Evolutionary conservation across 2,329 filamentous ascomycete species (phyloP), one percentile per base, ranked within the genome.

Genomic region (Fusarium tuaranense): DNA sequence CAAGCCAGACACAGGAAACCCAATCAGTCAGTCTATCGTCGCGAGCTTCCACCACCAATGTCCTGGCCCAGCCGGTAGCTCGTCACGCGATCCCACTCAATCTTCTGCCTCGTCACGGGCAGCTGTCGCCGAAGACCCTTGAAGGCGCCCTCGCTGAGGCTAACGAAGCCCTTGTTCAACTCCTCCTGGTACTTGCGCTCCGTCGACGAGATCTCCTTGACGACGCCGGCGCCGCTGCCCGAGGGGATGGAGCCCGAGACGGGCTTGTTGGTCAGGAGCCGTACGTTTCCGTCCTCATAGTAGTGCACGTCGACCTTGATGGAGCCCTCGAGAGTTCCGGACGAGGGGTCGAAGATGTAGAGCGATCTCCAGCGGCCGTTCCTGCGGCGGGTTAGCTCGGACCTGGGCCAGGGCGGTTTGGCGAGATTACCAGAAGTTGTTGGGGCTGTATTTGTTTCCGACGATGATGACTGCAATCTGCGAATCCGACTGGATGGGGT

Each of bases 241-340:
- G 89, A 91, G 1, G 91, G 83, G n/a, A 94, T 83, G 10, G 89
- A 90, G 4, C 89, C 82, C 1, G 87, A 87, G 14, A 96, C 82
- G 13, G 93, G 87, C 86, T 98, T 98, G 80, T 90, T 92, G n/a
- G 97, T 98, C 73, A 96, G 88, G 69, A 99, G 89, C 3, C 97
- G 93, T 68, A 99, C 97, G 81, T 99, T 99, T 72, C 97, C 97
- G 82, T 99, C 97, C 86, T 99, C 97, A 86, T 99, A 99, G 88
- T 99, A 99, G 88, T 99, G 97, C 62, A 99, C 96, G 78, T 98
- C 95, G 64, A 98, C 94, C 83, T 96, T 95, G 84, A 98, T 92
- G 69, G 88, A 91, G 78, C 97, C 97, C 41, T 92, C 91, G 51
- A 98, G 86, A 58, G 87, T 87, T 74, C 88, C 88, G 2, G 90